Base-by-base conservation (phyloP, 2,329 filamentous ascomycete genomes). In the Botrytis hyacinthi region DNA sequence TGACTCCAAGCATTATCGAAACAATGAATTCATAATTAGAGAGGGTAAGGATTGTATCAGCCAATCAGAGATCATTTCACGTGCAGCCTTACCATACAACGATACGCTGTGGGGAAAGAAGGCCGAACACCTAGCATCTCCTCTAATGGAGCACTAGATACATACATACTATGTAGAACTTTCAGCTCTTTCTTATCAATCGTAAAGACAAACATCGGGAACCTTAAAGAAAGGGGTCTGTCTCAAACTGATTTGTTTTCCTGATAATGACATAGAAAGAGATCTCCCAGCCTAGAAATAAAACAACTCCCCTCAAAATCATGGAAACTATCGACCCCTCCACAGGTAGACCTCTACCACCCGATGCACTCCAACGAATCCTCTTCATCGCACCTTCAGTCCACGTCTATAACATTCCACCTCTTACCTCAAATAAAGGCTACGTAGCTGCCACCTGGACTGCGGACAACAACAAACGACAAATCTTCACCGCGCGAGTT, bases 371-470 rank as follows among this genome's bases (percentile, higher is more conserved):
- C 83, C 93, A 96, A 83, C 91, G 93, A 81, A 86, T 96, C 81
- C 91, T 97, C 82, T 95, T 93, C 87, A 85, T 94, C 81, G 89
- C 91, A 76, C 85, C 87, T 79, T 85, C 87, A 76, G 91, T 96
- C 76, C 93, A 97, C 85, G 88, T 97, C 85, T 97, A 97, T 87
- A 90, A 92, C 80, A 94, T 97, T 81, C 94, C 94, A 29, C 93
- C 94, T 37, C 86, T 94, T 73, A 87, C 91, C 62, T 92, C 91
- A 29, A 93, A 90, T 78, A 92, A 92, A 81, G 94, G 94, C 82
- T 92, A 97, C 86, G 88, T 87, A 51, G 94, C 94, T 74, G 87
- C 90, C 20, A 84, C 87, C 76, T 97, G 94, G 94, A 97, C 93
- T 42, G 85, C 86, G 65, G 87, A 91, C 74, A 88, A 89, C 74